Evolutionary conservation across 2,329 filamentous ascomycete species (phyloP).

Genomic region (Ophiostoma piceae): DNA sequence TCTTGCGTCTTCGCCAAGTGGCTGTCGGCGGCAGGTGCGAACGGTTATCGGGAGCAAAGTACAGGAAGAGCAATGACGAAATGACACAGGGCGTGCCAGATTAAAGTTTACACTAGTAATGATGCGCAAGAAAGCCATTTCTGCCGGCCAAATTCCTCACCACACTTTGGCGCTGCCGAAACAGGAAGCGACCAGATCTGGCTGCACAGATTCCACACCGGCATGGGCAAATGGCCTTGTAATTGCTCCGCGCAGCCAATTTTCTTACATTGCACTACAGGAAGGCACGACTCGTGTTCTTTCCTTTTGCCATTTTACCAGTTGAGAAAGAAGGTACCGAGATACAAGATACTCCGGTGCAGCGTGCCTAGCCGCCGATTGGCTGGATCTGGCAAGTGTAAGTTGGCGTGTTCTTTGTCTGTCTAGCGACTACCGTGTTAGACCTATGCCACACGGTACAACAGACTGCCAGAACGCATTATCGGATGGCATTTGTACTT

Average conservation of each 20-base stretch:
- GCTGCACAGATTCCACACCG: neutral
- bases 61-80: slow-evolving; percentile 18
- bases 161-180: neutral
- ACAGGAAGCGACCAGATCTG: neutral
- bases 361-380: neutral
- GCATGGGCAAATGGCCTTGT: neutral
- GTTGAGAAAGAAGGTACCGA: neutral
- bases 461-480: no score
- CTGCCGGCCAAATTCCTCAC: slow-evolving; percentile 16
- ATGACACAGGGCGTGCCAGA: slow-evolving; percentile 4
- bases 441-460: neutral
- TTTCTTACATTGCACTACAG: neutral
- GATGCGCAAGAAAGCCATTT: neutral
- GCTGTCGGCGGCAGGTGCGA: slow-evolving; percentile 19
- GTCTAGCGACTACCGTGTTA: neutral
- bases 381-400: neutral
- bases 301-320: neutral
- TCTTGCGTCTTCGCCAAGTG: slow-evolving; percentile 18
- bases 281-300: neutral
- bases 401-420: neutral
- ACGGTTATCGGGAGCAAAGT: slow-evolving; percentile 16
- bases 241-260: neutral
- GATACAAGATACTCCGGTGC: neutral
- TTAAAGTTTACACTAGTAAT: neutral
- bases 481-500: neutral